Base-by-base conservation (phyloP, 805 yeast species). In the Diddensiella transvaalensis region DNA sequence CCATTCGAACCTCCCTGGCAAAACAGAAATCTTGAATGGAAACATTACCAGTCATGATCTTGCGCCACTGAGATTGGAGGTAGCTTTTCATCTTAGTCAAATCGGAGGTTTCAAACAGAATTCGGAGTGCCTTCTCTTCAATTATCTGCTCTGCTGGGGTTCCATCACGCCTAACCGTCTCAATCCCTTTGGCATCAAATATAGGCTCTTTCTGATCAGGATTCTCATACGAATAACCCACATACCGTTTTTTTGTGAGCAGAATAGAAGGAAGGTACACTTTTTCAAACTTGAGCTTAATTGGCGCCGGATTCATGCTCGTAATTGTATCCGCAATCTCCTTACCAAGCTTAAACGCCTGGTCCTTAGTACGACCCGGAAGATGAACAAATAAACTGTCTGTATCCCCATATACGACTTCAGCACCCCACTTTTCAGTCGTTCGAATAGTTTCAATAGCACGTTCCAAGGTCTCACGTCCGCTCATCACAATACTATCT, bases 121-220 rank as follows among this genome's bases (percentile, higher is more conserved):
- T 71, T 30, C 85, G 69, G 3, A 93, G 66, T 0, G 85, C 67
- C 49, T 80, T 78, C 52, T 87, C 95, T 24, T 87, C 82, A 17
- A 93, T 81, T 55, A 83, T 82, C 65, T 82, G 95, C 55, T 87
- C 95, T 0, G 96, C 96, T 0, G 95, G 95, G 22, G 90, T 85
- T 0, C 98, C 98, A 66, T 93, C 99, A 54, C 99, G 70, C 54
- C 99, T 68, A 0, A 93, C 87, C 0, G 98, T 93, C 61, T 93
- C 99, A 10, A 88, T 89, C 1, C 99, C 99, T 57, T 93, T 93
- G 0, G 99, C 97, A 69, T 93, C 98, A 64, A 93, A 89, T 29
- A 66, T 74, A 0, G 96, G 87, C 4, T 52, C 67, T 2, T 46
- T 54, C 55, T 85, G 89, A 13, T 65, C 67, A 23, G 73, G 76